phyloP scores from a whole-genome alignment of 1,139 yeast genomes.

The Lodderomyces metapsilosis region DNA sequence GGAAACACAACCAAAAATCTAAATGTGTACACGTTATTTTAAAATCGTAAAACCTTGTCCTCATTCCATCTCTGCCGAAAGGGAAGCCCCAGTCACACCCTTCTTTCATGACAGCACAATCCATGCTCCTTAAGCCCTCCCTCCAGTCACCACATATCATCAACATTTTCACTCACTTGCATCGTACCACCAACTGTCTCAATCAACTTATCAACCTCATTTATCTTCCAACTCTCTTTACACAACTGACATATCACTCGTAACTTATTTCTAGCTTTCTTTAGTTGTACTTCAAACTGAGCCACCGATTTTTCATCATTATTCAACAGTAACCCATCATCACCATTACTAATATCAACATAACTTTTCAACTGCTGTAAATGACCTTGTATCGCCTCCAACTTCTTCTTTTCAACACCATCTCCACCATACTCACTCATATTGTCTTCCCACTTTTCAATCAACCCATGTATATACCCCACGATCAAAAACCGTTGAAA shows the following conservation, averaged over 20 bases:
- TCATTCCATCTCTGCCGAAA: too few relatives aligned
- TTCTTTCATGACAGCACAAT: too few relatives aligned
- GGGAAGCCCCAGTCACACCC: too few relatives aligned
- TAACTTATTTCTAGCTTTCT: conserved; percentile 52
- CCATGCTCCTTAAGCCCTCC: too few relatives aligned
- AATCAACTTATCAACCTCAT: conserved; percentile 32
- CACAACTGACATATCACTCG: conserved; percentile 41
- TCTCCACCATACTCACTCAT: conserved; percentile 17
- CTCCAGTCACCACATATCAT: conserved; percentile 44
- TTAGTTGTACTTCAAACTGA: conserved; percentile 41
- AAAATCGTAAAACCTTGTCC: too few relatives aligned
- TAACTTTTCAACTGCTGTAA: conserved; percentile 6
- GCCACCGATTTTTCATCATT: conserved; percentile 51
- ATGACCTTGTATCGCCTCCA: background rate
- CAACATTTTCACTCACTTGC: conserved; percentile 39
- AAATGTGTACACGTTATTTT: too few relatives aligned
- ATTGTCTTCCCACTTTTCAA: conserved; percentile 35
- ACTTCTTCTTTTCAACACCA: too few relatives aligned
- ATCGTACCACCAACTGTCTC: conserved; percentile 40
- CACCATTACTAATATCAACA: too few relatives aligned
- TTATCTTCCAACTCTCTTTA: conserved; percentile 35
- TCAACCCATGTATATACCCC: conserved; percentile 62
- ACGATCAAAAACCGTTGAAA: conserved; percentile 64
- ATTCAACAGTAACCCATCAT: conserved; percentile 25
- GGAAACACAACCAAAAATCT: too few relatives aligned